Base-by-base conservation (phyloP, 164 flowering plant species). In the Chloranthus sessilifolius region DNA sequence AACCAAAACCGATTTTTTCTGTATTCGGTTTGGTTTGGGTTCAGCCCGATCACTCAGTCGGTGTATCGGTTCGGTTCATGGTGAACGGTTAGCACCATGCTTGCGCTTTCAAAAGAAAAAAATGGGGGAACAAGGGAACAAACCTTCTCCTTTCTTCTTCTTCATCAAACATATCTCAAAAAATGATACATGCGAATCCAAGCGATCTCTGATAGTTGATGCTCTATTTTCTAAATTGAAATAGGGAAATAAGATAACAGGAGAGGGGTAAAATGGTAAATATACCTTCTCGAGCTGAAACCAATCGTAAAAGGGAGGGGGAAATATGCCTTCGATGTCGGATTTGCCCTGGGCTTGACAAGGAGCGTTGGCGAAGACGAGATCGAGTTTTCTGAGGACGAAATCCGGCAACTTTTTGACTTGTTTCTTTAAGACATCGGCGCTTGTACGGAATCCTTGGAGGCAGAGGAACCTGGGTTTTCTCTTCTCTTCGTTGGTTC, bases 261-360 rank as follows among this genome's bases (percentile, higher is more conserved):
- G 26, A 31, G 28, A 9, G 35, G 29, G 11, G 19, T 11, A 36
- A 43, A 44, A 1, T 36, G 43, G 19, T n/a, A 5, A 14, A 24
- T 20, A 11, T 6, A 82, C 91, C 80, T 75, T 67, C 45, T 83
- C 68, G 74, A 75, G 81, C 35, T 85, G 95, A 58, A 85, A 88
- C 97, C 95, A 88, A 60, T 88, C 91, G 56, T 73, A 85, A 56
- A 79, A 88, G 22, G 97, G 95, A 67, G 95, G 89, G 34, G 87
- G 85, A 45, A 85, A 88, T 43, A 88, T 76, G 0, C 82, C 85
- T 31, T 85, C 85, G 5, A 85, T 85, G 2, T 81, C 91, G 16
- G 95, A 88, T 63, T 76, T 76, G 0, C 96, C 95, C 5, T 60
- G 64, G 16, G 70, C 44, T 0, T 83, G 87, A 54, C 67, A 80